Base-by-base conservation (phyloP, 2,329 filamentous ascomycete genomes). In the Botryosphaeria agaves region DNA sequence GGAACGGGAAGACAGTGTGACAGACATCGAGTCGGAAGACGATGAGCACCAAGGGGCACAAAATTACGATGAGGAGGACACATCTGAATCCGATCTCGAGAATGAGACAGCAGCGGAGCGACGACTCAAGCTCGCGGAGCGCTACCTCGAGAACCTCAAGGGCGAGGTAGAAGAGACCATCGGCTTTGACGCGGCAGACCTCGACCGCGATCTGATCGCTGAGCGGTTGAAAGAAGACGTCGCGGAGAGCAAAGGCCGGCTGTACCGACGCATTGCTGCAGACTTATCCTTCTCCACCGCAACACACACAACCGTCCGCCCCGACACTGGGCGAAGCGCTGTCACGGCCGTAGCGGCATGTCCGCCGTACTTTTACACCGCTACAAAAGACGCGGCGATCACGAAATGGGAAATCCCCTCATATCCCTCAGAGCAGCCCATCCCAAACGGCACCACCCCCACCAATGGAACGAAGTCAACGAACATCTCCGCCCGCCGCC, bases 111-210 rank as follows among this genome's bases (percentile, higher is more conserved):
- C 79, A 1, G 85, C 83, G 20, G 84, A 94, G 49, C 76, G 82
- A 52, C 69, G 89, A 43, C 57, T 93, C 45, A 73, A 82, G 40
- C 67, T 98, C 17, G 89, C 89, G 18, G 83, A 95, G 57, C 74
- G 81, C 45, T 95, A 98, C 52, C 68, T 98, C 32, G 78, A 93
- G 32, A 93, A 92, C 49, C 74, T 94, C 37, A 73, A 78, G 45
- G 69, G 79, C 45, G 79, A 93, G 42, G 55, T 62, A 16, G 53
- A 63, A 34, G 77, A 91, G 42, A 78, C 83, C 39, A 68, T 67
- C 31, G 89, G 84, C 23, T 98, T 95, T 47, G 84, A 98, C 55
- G 89, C 89, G 5, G 84, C 77, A 42, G 82, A 95, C 31, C 80
- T 98, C 34, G 89, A 95, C 56, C 69, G 78, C 35, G 89, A 98